Evolutionary conservation across 1,139 yeast genomes (phyloP).

Genomic region (Debaryomycetaceae sp.): DNA sequence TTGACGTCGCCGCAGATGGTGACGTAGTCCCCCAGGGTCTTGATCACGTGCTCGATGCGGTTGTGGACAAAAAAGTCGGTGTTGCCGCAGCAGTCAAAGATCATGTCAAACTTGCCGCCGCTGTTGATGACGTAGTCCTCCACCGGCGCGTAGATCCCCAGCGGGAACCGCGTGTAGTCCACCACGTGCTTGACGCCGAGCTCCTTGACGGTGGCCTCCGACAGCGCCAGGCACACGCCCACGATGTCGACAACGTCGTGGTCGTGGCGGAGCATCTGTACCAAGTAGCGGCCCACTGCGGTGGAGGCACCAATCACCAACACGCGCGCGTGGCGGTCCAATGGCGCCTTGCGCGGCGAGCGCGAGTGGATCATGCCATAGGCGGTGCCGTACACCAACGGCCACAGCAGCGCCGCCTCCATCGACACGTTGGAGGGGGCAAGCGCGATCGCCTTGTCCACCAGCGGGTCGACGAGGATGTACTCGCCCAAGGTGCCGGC

Average conservation of each 20-base stretch:
- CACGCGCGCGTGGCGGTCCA: conserved; percentile 22
- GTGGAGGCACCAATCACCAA: conserved; percentile 73
- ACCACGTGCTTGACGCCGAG: conserved; percentile 52
- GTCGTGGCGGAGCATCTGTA: conserved; percentile 51
- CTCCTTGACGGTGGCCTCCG: conserved; percentile 35
- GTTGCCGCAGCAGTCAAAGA: conserved; percentile 29
- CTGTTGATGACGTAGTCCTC: conserved; percentile 20
- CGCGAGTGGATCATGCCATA: conserved; percentile 31
- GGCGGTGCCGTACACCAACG: conserved; percentile 58
- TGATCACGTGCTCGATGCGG: conserved; percentile 25
- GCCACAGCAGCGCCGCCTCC: conserved; percentile 57
- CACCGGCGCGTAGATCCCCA: conserved; percentile 17
- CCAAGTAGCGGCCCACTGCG: conserved; percentile 59
- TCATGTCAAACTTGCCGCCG: conserved; percentile 32
- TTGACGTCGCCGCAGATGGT: conserved; percentile 49
- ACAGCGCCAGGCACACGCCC: conserved; percentile 28
- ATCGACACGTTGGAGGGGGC: conserved; percentile 46
- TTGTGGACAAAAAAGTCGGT: conserved; percentile 17
- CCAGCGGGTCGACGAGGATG: conserved; percentile 37
- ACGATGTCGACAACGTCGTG: conserved; percentile 44
- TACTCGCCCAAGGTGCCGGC: conserved; percentile 50
- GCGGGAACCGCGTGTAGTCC: conserved; percentile 40
- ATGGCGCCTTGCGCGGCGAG: not conserved
- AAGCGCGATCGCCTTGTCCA: conserved; percentile 30
- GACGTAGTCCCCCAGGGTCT: conserved; percentile 43